phyloP scores from a whole-genome alignment of 495 filamentous ascomycete species.

The Penicillium turbatum region DNA sequence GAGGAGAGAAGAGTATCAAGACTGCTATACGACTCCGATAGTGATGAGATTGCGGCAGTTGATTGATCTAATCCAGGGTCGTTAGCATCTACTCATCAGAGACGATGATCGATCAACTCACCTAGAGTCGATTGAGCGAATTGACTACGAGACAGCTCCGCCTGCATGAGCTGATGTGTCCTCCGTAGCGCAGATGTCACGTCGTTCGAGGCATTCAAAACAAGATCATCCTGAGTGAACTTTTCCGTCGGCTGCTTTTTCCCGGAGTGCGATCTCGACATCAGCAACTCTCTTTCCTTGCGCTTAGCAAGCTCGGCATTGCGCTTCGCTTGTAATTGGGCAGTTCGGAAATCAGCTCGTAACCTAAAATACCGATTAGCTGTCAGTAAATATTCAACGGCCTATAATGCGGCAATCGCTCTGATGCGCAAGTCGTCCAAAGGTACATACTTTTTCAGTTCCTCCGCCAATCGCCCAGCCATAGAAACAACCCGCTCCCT shows the following conservation, averaged over 20 bases:
- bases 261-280: conserved; percentile 48
- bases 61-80: conserved; percentile 51
- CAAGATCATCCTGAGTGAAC: conserved; percentile 61
- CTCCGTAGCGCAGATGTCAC: conserved; percentile 79
- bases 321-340: conserved; percentile 76
- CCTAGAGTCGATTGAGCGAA: conserved; percentile 83
- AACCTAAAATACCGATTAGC: conserved; percentile 46
- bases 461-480: conserved; percentile 57
- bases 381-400: background rate
- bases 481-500: conserved; percentile 58
- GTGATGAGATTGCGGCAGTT: conserved; percentile 70
- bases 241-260: conserved; percentile 40
- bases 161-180: conserved; percentile 78
- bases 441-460: conserved; percentile 59
- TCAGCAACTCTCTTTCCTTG: conserved; percentile 72
- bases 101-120: conserved; percentile 13
- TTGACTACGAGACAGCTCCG: conserved; percentile 74
- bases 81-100: conserved; percentile 7
- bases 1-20: conserved; percentile 72
- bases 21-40: conserved; percentile 72
- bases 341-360: conserved; percentile 72
- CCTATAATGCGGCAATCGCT: too few species aligned
- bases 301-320: conserved; percentile 67
- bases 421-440: background rate
- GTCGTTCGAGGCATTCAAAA: conserved; percentile 69